These are phyloP conservation scores for Rhizophora apiculata DNA, from an alignment of 345 rosid genomes.

Conservation along the genomic window DNA sequence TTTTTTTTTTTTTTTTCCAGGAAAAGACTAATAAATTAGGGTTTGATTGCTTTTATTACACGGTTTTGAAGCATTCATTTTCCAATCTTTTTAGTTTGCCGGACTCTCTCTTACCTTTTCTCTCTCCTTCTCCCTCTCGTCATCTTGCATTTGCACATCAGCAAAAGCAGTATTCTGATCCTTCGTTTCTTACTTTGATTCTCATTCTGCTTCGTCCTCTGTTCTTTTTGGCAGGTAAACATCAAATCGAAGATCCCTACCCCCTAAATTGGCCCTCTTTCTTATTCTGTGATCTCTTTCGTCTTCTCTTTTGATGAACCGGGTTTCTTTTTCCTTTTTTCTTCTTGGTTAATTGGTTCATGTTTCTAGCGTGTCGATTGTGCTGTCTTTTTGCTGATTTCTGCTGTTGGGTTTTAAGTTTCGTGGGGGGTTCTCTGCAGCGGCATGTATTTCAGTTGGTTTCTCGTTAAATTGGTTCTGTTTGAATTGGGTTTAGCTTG, in stretches of 20 bases:
- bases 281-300: not conserved
- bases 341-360: not conserved
- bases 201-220: not conserved
- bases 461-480: not conserved
- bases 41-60: too few relatives aligned
- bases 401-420: not conserved
- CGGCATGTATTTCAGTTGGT: not conserved
- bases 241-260: slow-evolving; percentile 9
- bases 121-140: not conserved
- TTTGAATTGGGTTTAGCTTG: not conserved
- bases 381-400: not conserved
- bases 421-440: not conserved
- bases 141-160: not conserved
- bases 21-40: too few relatives aligned
- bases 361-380: not conserved
- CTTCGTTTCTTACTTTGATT: not conserved
- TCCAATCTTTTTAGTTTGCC: too few relatives aligned
- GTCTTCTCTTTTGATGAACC: not conserved
- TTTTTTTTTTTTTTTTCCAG: too few relatives aligned
- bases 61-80: too few relatives aligned
- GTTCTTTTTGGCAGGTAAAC: slow-evolving; percentile 2
- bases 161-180: not conserved
- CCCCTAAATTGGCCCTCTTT: not conserved
- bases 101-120: not conserved
- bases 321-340: not conserved